These are phyloP conservation scores for Jaapia argillacea DNA, from an alignment of 768 basidiomycete species.

Conservation along the genomic window DNA sequence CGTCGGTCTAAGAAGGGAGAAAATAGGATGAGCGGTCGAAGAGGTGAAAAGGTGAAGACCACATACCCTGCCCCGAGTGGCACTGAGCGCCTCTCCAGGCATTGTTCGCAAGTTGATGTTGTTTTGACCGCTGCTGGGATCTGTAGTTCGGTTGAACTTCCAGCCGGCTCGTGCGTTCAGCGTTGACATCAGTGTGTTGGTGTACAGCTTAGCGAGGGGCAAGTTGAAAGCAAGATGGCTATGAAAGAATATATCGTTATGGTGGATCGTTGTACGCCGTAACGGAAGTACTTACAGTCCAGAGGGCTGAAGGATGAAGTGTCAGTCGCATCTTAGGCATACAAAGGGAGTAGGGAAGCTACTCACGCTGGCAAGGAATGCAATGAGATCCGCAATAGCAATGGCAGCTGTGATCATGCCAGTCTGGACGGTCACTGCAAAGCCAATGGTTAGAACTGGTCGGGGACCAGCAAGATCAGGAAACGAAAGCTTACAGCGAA, in stretches of 20 bases:
- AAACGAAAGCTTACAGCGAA: conserved; percentile 12
- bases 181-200: conserved; percentile 24
- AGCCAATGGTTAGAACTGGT: not conserved
- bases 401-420: conserved; percentile 28
- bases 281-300: not conserved
- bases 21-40: too few relatives aligned
- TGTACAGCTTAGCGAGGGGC: conserved; percentile 24
- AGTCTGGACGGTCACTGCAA: conserved; percentile 28
- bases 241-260: conserved; percentile 6
- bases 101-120: too few relatives aligned
- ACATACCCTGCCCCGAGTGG: too few relatives aligned
- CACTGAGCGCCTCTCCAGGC: too few relatives aligned
- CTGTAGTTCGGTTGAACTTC: not conserved
- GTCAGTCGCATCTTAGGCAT: conserved; percentile 4
- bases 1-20: conserved; percentile 4
- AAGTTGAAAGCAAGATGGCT: conserved; percentile 22
- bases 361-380: conserved; percentile 12
- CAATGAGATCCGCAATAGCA: conserved; percentile 21
- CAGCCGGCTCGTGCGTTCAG: conserved; percentile 17
- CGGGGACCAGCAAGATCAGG: not conserved
- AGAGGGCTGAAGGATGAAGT: conserved; percentile 3
- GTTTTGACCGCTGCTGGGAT: not conserved
- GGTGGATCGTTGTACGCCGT: not conserved
- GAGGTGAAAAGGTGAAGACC: too few relatives aligned
- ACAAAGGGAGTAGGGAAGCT: too few relatives aligned